These are phyloP conservation scores for Vaccinium vitisidaea DNA, from an alignment of 148 eudicot species.

Conservation along the genomic window DNA sequence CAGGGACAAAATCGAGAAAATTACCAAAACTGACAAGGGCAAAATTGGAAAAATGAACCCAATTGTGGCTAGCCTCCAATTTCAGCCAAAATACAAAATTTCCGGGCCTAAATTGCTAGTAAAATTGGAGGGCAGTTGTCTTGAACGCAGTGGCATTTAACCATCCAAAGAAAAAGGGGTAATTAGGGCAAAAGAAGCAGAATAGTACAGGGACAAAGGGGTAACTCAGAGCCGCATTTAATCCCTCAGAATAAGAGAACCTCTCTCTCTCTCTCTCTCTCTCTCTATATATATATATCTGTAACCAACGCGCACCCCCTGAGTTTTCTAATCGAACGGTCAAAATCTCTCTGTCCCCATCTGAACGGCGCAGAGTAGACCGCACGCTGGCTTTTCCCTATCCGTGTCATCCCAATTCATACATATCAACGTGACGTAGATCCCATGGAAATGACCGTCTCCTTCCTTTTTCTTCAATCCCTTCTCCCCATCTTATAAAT, in stretches of 20 bases:
- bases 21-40: no score
- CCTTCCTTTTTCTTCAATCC: background rate
- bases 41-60: no score
- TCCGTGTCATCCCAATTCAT: background rate
- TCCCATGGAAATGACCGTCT: slow-evolving; percentile 6
- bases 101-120: background rate
- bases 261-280: slow-evolving; percentile 6
- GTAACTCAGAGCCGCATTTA: slow-evolving; percentile 39
- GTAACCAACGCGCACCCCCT: background rate
- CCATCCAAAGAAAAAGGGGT: background rate
- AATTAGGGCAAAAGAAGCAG: background rate
- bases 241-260: slow-evolving; percentile 23
- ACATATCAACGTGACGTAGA: background rate
- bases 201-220: slow-evolving; percentile 39
- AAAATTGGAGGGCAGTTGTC: background rate
- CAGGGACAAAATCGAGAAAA: no score
- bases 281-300: background rate
- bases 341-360: background rate
- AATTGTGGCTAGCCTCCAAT: no score
- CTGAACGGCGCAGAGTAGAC: slow-evolving; percentile 25
- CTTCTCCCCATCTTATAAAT: background rate
- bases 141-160: background rate
- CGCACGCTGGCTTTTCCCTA: slow-evolving; percentile 16
- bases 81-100: no score
- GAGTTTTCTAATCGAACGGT: slow-evolving; percentile 30